Percentiles rank a stretch among this genome's conserved stretches.
These are phyloP conservation scores for Ceratocystis alfenasii DNA, from an alignment of 2,329 filamentous ascomycete genomes.

Conservation along the genomic window DNA sequence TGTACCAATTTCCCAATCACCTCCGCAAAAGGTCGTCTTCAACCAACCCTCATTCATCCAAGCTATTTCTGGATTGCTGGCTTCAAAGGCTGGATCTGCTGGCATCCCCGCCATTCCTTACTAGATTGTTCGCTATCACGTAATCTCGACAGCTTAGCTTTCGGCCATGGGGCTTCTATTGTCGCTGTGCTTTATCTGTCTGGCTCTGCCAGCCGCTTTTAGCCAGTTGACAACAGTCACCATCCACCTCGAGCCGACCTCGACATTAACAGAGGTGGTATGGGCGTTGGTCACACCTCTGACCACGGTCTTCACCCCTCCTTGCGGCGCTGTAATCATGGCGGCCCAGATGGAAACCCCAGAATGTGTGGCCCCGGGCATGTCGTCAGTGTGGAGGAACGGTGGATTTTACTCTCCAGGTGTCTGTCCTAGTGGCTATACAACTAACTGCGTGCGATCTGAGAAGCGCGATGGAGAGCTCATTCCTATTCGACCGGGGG, in stretches of 20 bases:
- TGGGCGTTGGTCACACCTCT: slow-evolving; percentile 15
- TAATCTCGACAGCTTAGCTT: background rate
- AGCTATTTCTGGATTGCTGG: background rate
- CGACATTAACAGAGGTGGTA: slow-evolving; percentile 7
- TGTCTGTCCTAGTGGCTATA: slow-evolving; percentile 27
- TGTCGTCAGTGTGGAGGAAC: slow-evolving; percentile 24
- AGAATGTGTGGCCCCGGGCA: slow-evolving; percentile 17
- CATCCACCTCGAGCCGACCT: background rate
- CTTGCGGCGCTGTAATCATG: slow-evolving; percentile 16
- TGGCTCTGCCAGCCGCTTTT: background rate
- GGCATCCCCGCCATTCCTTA: background rate
- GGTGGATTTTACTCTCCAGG: slow-evolving; percentile 29
- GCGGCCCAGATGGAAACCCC: slow-evolving; percentile 12
- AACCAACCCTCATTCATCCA: background rate
- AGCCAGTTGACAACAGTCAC: slow-evolving; percentile 13
- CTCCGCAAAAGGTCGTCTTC: background rate
- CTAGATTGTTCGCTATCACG: background rate
- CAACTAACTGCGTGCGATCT: slow-evolving; percentile 26
- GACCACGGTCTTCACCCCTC: slow-evolving; percentile 17
- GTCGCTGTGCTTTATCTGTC: background rate
- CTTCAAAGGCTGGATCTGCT: background rate
- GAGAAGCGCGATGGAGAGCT: slow-evolving; percentile 17
- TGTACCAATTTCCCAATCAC: background rate
- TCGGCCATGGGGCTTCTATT: background rate
- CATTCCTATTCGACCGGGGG: slow-evolving; percentile 25